A percentile compares a stretch with the other conserved stretches of the same genome.
phyloP scores from a whole-genome alignment of 768 basidiomycete genomes.

The Pleurotus tuber-regium region DNA sequence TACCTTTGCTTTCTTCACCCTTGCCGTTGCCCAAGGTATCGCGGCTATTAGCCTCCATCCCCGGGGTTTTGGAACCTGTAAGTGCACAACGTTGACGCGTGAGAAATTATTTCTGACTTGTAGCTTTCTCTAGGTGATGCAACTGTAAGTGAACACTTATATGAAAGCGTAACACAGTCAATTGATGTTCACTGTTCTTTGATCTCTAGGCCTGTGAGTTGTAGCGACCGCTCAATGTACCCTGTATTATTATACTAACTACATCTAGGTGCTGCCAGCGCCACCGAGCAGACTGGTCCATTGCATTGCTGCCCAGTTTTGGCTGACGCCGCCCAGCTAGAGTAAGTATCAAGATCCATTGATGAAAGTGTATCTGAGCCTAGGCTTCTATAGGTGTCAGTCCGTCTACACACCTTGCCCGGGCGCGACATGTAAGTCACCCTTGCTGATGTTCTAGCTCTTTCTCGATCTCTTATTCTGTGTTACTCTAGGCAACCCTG shows the following conservation, averaged over 20 bases:
- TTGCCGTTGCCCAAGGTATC: slow-evolving; percentile 4
- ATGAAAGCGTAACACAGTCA: too few relatives aligned
- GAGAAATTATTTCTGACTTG: too few relatives aligned
- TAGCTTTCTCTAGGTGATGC: not conserved
- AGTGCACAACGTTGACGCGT: not conserved
- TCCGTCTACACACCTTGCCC: slow-evolving; percentile 4
- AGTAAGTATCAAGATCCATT: not conserved
- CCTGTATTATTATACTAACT: not conserved
- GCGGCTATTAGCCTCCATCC: slow-evolving; percentile 7
- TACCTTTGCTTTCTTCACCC: not conserved
- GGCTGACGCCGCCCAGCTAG: not conserved
- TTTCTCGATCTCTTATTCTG: not conserved
- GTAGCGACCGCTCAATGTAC: not conserved
- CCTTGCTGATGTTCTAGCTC: not conserved
- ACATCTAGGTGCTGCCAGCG: not conserved
- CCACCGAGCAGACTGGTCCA: slow-evolving; percentile 2
- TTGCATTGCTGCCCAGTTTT: slow-evolving; percentile 4
- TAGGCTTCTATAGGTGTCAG: slow-evolving; percentile 1
- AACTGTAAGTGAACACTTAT: not conserved
- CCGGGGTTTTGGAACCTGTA: not conserved
- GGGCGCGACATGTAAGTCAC: slow-evolving; percentile 4
- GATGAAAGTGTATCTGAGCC: not conserved
- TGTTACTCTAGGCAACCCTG: not conserved
- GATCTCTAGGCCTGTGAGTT: slow-evolving; percentile 5
- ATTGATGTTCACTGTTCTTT: not conserved